Percentiles rank a stretch among this genome's conserved stretches.
These are phyloP conservation scores for Citrus hindsii DNA, from an alignment of 345 rosid species.

Conservation along the genomic window DNA sequence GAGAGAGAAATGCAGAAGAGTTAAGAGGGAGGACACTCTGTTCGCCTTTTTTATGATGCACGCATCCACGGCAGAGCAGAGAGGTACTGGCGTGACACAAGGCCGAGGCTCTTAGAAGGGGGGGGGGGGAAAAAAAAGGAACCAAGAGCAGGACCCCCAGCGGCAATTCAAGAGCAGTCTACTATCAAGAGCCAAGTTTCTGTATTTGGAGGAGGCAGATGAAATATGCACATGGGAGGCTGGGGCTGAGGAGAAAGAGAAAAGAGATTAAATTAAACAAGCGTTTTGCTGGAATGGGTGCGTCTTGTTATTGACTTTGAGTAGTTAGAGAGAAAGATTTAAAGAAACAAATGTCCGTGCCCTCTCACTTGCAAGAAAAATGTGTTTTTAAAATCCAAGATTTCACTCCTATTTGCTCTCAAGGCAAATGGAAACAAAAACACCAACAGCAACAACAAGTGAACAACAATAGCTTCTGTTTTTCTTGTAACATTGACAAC, in stretches of 20 bases:
- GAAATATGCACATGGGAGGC: too few relatives aligned
- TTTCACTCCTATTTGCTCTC: constrained; percentile 35
- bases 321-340: constrained; percentile 15
- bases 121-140: not conserved
- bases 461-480: constrained; percentile 15
- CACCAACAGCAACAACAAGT: constrained; percentile 14
- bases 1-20: not conserved
- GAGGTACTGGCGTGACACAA: constrained; percentile 4
- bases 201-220: too few relatives aligned
- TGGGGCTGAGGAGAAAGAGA: constrained; percentile 26
- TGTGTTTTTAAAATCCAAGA: constrained; percentile 30
- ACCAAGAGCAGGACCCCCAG: not conserved
- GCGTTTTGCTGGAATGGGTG: constrained; percentile 23
- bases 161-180: too few relatives aligned
- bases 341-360: constrained; percentile 24
- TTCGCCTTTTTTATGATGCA: constrained; percentile 47
- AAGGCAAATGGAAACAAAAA: constrained; percentile 30
- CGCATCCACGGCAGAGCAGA: constrained; percentile 50
- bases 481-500: not conserved
- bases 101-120: constrained; percentile 11
- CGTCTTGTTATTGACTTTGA: constrained; percentile 1
- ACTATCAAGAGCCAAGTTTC: too few relatives aligned
- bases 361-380: constrained; percentile 34
- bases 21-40: constrained; percentile 19
- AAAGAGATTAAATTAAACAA: not conserved